Percentiles rank a stretch among this genome's conserved stretches.
Conservation (phyloP, 164 flowering plant species). For the Vitis amurensis region DNA sequence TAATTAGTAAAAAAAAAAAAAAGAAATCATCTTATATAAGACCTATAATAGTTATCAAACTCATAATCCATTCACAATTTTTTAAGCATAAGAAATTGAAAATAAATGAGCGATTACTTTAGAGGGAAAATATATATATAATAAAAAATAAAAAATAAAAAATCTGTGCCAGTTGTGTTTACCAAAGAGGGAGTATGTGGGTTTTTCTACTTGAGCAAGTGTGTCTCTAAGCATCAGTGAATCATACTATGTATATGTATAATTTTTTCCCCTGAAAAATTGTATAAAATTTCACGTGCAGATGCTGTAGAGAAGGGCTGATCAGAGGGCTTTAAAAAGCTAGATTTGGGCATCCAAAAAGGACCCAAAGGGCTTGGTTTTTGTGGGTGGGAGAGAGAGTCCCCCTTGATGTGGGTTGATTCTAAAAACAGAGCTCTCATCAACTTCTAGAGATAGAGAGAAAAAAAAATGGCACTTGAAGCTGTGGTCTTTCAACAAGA, state of each 20-base stretch:
- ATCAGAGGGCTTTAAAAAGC: slow-evolving; percentile 5
- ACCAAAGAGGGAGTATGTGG: no score
- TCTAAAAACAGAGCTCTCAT: background rate
- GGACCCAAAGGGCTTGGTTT: background rate
- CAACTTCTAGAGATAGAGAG: background rate
- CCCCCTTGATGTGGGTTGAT: background rate
- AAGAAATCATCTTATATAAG: no score
- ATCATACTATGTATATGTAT: background rate
- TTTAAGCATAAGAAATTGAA: no score
- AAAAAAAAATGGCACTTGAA: slow-evolving; percentile 30
- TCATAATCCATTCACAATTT: no score
- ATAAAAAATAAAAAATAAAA: no score
- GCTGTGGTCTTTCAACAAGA: slow-evolving; percentile 34
- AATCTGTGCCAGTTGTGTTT: no score
- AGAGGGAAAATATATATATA: no score
- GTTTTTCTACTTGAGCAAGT: no score
- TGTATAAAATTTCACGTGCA: slow-evolving; percentile 21
- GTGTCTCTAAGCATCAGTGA: no score
- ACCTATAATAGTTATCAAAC: no score
- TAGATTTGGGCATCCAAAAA: slow-evolving; percentile 2
- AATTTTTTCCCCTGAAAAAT: background rate
- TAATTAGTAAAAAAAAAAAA: no score
- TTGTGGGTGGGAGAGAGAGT: background rate
- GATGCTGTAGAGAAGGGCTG: slow-evolving; percentile 4
- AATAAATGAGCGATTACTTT: no score